Evolutionary conservation across 2,329 filamentous ascomycete species (phyloP), one percentile per base, ranked within the genome.

Genomic region (Polytolypa hystricis): DNA sequence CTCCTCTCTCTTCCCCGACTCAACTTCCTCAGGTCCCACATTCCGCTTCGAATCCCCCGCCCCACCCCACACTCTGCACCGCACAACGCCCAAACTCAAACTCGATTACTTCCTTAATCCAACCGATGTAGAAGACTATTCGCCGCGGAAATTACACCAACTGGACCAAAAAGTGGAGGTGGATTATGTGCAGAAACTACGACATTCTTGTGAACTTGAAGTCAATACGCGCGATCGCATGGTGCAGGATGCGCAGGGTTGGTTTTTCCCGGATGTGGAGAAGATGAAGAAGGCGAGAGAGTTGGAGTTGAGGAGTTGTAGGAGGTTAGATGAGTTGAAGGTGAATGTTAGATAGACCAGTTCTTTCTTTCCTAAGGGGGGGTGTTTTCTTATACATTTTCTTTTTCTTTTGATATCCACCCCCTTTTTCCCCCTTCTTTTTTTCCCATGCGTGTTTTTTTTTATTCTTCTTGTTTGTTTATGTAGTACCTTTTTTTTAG

Each of bases 81-180:
- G 85, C 40, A 74, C 70, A 16, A 89, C 82, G 16, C 71, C 73
- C 0, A 74, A 75, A 37, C 69, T 85, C 43, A 77, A 80, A 35
- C 70, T 93, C 35, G 73, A 84, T 42, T 98, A 96, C 65, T 98
- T 74, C 53, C 73, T 96, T 42, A 79, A 93, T 55, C 86, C 86
- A 1, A 56, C 60, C 4, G 87, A 95, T 18, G 73, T 94, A 19
- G 70, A 73, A 18, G 74, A 79, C 23, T 87, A 77, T 57, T 78
- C 71, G 38, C 60, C 71, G 8, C 69, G 73, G 38, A 81, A 91
- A 55, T 74, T 93, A 53, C 65, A 67, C 32, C 73, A 80, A 48
- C 66, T 98, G 20, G 91, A 96, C 56, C 71, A 76, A 46, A 70
- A 69, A 38, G 91, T 86, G 31, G 89, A 96, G 57, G 62, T 73